phyloP scores from a whole-genome alignment of 495 filamentous ascomycete species.

The Penicillium canescens region DNA sequence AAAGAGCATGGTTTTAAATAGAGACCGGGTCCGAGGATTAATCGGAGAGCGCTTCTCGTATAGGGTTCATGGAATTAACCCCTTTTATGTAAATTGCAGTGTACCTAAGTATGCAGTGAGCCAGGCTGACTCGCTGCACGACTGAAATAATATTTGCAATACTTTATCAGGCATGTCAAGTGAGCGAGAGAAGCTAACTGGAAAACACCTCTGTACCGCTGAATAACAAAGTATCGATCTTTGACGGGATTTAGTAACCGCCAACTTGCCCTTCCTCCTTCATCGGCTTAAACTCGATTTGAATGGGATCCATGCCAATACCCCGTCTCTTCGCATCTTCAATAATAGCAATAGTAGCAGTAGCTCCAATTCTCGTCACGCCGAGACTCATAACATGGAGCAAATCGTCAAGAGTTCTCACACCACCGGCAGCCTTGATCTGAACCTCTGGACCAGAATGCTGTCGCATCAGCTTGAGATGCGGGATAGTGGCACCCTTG shows the following conservation, averaged over 20 bases:
- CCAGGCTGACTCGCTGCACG: no score
- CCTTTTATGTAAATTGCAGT: no score
- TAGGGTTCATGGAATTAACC: no score
- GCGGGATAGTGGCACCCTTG: conserved; percentile 45
- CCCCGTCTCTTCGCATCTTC: conserved; percentile 54
- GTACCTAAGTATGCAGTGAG: no score
- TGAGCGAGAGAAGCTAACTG: no score
- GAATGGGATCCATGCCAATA: conserved; percentile 37
- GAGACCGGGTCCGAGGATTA: no score
- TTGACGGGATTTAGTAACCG: conserved; percentile 13
- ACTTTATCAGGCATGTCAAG: no score
- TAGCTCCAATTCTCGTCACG: conserved; percentile 51
- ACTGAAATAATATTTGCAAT: no score
- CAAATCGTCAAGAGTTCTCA: conserved; percentile 38
- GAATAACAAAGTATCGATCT: not conserved
- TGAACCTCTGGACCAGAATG: conserved; percentile 43
- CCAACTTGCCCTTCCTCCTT: conserved; percentile 15
- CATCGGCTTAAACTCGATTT: conserved; percentile 30
- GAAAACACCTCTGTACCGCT: no score
- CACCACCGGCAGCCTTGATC: conserved; percentile 59
- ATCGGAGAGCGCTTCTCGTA: no score
- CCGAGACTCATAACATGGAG: conserved; percentile 38
- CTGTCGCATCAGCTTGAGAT: conserved; percentile 55
- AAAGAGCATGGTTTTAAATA: no score
- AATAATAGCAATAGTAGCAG: conserved; percentile 53